phyloP scores from a whole-genome alignment of 2,329 filamentous ascomycete genomes.

The Teratosphaeria destructans region DNA sequence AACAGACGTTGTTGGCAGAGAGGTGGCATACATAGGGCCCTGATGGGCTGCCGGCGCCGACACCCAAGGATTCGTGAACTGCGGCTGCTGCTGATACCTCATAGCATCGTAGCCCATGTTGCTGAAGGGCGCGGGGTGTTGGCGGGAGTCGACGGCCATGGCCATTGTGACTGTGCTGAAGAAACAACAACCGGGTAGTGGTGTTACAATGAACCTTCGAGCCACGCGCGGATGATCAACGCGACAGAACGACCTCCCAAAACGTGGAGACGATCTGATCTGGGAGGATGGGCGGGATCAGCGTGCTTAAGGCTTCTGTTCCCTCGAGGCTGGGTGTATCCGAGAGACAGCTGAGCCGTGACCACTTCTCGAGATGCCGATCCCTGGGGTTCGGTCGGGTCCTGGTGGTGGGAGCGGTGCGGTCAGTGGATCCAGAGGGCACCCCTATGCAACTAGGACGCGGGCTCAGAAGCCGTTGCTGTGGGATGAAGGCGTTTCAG shows the following conservation, averaged over 20 bases:
- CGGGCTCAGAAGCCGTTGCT: constrained; percentile 10
- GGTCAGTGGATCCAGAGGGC: constrained; percentile 16
- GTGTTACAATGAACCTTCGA: constrained; percentile 5
- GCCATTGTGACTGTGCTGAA: constrained; percentile 51
- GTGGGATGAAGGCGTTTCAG: constrained; percentile 13
- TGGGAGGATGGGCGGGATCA: constrained; percentile 38
- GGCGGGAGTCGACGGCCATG: constrained; percentile 87
- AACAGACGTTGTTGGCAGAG: constrained; percentile 51
- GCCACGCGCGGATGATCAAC: constrained; percentile 5
- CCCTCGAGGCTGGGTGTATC: constrained; percentile 18
- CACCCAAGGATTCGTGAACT: constrained; percentile 87
- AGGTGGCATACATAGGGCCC: constrained; percentile 55
- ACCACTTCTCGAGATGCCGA: constrained; percentile 9
- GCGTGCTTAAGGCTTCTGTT: constrained; percentile 30
- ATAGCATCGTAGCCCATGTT: constrained; percentile 72
- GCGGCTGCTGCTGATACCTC: constrained; percentile 57
- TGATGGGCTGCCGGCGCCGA: constrained; percentile 47
- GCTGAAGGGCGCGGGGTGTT: constrained; percentile 60
- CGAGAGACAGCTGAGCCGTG: constrained; percentile 9
- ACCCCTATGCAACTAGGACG: constrained; percentile 17
- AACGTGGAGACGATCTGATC: constrained; percentile 36
- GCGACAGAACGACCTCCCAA: constrained; percentile 14
- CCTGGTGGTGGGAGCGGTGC: constrained; percentile 10
- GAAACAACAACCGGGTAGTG: not conserved
- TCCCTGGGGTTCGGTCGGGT: constrained; percentile 8